A percentile compares a stretch with the other conserved stretches of the same genome.
Conservation (phyloP, 176 grass and related monocot species). For the Aechmea fasciata region DNA sequence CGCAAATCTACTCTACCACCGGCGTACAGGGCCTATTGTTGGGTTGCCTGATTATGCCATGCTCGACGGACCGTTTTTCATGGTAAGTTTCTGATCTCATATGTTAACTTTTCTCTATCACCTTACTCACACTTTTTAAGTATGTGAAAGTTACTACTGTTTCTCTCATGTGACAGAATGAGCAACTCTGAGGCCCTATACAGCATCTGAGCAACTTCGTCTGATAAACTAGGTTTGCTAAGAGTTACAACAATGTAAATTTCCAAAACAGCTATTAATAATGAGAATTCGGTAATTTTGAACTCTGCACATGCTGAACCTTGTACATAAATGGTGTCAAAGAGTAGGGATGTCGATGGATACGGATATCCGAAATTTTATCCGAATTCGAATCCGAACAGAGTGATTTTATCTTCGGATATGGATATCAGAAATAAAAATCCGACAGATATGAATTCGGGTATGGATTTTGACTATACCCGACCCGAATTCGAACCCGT, state of each 20-base stretch:
- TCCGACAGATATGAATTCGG: too few relatives aligned
- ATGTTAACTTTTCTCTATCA: neutral
- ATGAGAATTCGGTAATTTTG: neutral
- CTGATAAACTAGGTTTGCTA: neutral
- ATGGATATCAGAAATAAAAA: too few relatives aligned
- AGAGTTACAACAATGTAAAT: neutral
- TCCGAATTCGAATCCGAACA: too few relatives aligned
- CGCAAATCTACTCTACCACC: constrained; percentile 40
- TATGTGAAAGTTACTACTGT: neutral
- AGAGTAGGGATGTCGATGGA: too few relatives aligned
- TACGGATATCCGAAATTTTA: too few relatives aligned
- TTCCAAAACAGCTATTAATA: neutral
- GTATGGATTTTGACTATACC: too few relatives aligned
- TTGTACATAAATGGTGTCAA: too few relatives aligned
- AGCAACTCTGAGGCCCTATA: neutral
- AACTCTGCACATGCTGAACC: neutral
- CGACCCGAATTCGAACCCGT: too few relatives aligned
- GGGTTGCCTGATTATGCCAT: neutral
- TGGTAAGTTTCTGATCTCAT: neutral
- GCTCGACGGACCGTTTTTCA: neutral
- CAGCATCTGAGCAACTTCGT: neutral
- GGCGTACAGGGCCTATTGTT: neutral
- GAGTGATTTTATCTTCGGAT: too few relatives aligned
- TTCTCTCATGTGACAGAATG: neutral
- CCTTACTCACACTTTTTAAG: neutral